Evolutionary conservation across 2,329 filamentous ascomycete species (phyloP).

Genomic region (Colletotrichum ledebouriae): DNA sequence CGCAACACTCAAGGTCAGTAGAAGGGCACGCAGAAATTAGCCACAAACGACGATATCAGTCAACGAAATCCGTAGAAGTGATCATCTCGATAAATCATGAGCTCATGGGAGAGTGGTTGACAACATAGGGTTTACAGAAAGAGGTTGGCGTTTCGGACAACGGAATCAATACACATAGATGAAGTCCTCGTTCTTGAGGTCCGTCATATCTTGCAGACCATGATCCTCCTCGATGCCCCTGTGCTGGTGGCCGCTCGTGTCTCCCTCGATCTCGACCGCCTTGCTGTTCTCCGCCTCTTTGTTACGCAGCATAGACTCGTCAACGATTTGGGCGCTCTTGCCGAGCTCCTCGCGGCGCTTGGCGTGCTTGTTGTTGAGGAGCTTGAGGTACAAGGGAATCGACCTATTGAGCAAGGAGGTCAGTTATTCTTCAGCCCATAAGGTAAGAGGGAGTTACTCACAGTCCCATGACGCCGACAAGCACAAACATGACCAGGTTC

Average conservation of each 20-base stretch:
- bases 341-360: conserved; percentile 67
- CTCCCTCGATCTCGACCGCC: conserved; percentile 47
- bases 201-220: conserved; percentile 64
- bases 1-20: no score
- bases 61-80: no score
- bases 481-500: conserved; percentile 72
- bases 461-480: conserved; percentile 64
- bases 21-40: no score
- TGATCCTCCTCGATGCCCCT: conserved; percentile 57
- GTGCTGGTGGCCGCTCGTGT: conserved; percentile 18
- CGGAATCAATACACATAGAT: conserved; percentile 63
- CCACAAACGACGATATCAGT: no score
- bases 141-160: no score
- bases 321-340: conserved; percentile 54
- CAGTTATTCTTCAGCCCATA: rapidly evolving
- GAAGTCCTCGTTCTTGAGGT: conserved; percentile 72
- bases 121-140: no score
- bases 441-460: neutral
- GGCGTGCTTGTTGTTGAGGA: conserved; percentile 69
- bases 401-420: neutral
- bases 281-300: conserved; percentile 33
- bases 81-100: no score
- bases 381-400: conserved; percentile 61
- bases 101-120: no score
- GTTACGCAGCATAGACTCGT: conserved; percentile 41